Percentiles rank a stretch among this genome's conserved stretches.
Evolutionary conservation across 495 filamentous ascomycete species (phyloP).

Genomic region (Penicillium samsonianum): DNA sequence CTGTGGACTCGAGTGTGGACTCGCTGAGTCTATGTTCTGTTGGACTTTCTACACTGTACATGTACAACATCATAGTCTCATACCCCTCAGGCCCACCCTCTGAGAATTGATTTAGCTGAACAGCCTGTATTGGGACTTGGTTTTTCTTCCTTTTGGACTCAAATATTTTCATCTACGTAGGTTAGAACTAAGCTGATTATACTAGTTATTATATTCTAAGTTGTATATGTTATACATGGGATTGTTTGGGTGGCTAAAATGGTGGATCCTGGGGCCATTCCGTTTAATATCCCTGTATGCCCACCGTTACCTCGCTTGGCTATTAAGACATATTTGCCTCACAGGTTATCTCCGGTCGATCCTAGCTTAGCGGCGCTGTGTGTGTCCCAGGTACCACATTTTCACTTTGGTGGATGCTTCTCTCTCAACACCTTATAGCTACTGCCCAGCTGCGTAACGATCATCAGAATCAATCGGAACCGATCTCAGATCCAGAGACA

Average conservation of each 20-base stretch:
- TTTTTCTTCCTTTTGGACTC: neutral
- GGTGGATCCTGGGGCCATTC: slow-evolving; percentile 31
- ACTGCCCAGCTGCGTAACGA: slow-evolving; percentile 30
- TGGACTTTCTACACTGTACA: slow-evolving; percentile 3
- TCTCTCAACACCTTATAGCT: neutral
- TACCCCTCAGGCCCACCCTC: neutral
- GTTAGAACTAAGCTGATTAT: neutral
- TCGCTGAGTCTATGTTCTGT: slow-evolving; percentile 6
- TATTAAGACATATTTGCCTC: slow-evolving; percentile 9
- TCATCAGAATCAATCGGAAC: slow-evolving; percentile 17
- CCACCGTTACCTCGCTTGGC: slow-evolving; percentile 18
- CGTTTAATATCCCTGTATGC: slow-evolving; percentile 33
- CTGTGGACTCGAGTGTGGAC: slow-evolving; percentile 2
- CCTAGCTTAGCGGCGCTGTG: slow-evolving; percentile 15
- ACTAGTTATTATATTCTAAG: too few species aligned
- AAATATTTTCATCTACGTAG: neutral
- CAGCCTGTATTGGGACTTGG: neutral
- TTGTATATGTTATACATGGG: neutral
- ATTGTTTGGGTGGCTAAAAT: slow-evolving; percentile 14
- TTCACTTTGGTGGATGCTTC: slow-evolving; percentile 17
- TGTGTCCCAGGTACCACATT: slow-evolving; percentile 18
- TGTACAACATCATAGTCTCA: neutral
- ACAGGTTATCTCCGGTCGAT: slow-evolving; percentile 25
- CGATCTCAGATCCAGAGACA: slow-evolving; percentile 19
- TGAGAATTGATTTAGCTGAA: neutral